These are phyloP conservation scores for Gymnopus androsaceus DNA, from an alignment of 1,284 basidiomycete genomes.

Conservation along the genomic window DNA sequence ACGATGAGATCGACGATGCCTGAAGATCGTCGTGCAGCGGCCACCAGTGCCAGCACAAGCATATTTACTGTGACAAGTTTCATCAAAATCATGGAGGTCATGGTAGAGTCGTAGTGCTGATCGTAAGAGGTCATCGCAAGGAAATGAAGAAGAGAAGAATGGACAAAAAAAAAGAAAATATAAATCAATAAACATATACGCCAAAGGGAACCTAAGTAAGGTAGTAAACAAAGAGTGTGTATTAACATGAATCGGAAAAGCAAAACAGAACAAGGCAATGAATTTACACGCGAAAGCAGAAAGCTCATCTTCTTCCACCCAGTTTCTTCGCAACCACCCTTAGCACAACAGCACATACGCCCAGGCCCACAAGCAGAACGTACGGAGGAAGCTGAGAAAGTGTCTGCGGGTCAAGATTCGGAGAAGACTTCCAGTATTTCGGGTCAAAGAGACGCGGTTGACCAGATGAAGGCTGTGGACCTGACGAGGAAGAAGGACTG, in stretches of 20 bases:
- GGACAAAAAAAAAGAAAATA: neutral
- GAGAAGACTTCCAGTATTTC: neutral
- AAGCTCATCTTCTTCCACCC: neutral
- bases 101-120: neutral
- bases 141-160: neutral
- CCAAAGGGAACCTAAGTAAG: neutral
- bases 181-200: conserved; percentile 8
- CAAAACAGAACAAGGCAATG: neutral
- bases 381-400: conserved; percentile 46
- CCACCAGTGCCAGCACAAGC: too few species aligned
- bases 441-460: neutral
- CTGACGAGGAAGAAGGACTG: neutral
- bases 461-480: conserved; percentile 5
- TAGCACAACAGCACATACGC: conserved; percentile 57
- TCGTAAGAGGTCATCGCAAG: neutral
- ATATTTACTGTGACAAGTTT: neutral
- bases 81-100: neutral
- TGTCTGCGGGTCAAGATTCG: conserved; percentile 24
- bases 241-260: neutral
- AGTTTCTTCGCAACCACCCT: conserved; percentile 45
- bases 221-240: neutral
- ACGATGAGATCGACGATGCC: too few species aligned
- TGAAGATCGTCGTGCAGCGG: too few species aligned
- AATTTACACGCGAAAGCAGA: neutral
- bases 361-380: conserved; percentile 56